Percentiles rank a stretch among this genome's conserved stretches.
phyloP scores from a whole-genome alignment of 352 stramenopile species.

The Globisporangium emineosum region DNA sequence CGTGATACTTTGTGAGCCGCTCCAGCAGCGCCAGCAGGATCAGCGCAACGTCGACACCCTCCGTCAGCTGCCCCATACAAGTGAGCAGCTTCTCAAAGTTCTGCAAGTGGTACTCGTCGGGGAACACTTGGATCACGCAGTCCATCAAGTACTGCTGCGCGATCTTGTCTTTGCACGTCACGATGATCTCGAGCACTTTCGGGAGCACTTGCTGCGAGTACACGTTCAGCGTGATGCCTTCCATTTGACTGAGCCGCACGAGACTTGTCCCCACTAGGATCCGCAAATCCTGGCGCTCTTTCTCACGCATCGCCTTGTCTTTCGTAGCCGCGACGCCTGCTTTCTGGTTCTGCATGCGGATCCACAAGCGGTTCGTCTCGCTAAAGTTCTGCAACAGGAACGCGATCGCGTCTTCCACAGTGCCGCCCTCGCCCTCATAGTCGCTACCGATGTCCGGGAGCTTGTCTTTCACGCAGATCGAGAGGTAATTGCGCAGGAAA shows the following conservation, averaged over 20 bases:
- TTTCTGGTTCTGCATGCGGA: constrained; percentile 95
- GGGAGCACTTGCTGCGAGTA: constrained; percentile 92
- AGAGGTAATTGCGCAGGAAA: constrained; percentile 98
- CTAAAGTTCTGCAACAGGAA: constrained; percentile 97
- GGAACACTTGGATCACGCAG: constrained; percentile 98
- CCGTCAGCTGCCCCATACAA: constrained; percentile 81
- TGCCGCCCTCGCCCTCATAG: constrained; percentile 72
- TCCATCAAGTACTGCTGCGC: constrained; percentile 99
- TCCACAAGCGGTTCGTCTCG: constrained; percentile 99
- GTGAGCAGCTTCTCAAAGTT: constrained; percentile 92
- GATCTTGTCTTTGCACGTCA: constrained; percentile 94
- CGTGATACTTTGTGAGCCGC: constrained; percentile 90
- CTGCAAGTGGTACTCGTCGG: constrained; percentile 96
- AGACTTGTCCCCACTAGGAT: constrained; percentile 97
- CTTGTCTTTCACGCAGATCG: constrained; percentile 90
- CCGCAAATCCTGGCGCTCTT: constrained; percentile 92
- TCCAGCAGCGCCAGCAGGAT: constrained; percentile 94
- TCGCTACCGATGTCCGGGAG: constrained; percentile 86
- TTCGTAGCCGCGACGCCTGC: constrained; percentile 51
- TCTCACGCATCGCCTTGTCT: constrained; percentile 74
- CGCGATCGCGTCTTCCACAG: constrained; percentile 89
- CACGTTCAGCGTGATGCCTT: constrained; percentile 89
- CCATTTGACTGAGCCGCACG: constrained; percentile 94
- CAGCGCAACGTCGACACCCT: constrained; percentile 88
- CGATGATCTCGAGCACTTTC: constrained; percentile 91